These are phyloP conservation scores for Amphibolis antarctica DNA, from an alignment of 106 monocot species.

Conservation along the genomic window DNA sequence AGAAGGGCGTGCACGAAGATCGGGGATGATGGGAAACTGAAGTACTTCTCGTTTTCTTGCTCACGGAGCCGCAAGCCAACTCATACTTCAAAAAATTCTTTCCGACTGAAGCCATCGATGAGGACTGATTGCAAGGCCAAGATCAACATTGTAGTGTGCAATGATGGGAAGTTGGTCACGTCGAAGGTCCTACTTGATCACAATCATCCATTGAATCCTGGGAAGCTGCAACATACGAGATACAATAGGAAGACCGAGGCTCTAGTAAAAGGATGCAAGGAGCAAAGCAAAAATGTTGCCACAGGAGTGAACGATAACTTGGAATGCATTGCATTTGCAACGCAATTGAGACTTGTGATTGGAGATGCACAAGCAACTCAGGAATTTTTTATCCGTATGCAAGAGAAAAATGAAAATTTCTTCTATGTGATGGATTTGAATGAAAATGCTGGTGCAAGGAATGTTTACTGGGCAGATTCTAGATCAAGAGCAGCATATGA, in stretches of 20 bases:
- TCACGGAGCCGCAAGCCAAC: constrained; percentile 5
- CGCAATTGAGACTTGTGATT: constrained; percentile 1
- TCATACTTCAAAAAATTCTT: constrained; percentile 1
- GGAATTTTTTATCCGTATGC: constrained; percentile 1
- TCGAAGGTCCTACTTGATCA: constrained; percentile 9
- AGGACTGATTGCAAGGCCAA: constrained; percentile 9
- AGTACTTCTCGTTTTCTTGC: constrained; percentile 9
- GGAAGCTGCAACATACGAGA: neutral
- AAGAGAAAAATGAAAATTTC: constrained; percentile 1
- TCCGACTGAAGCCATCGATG: neutral
- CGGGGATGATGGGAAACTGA: constrained; percentile 6
- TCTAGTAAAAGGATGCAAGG: neutral
- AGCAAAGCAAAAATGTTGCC: neutral
- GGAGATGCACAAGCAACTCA: constrained; percentile 7
- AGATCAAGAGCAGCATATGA: constrained; percentile 8
- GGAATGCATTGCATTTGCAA: neutral
- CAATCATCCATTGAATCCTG: constrained; percentile 4
- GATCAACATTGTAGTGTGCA: constrained; percentile 4
- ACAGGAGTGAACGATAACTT: neutral
- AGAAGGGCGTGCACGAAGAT: constrained; percentile 5
- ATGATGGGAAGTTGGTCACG: constrained; percentile 1
- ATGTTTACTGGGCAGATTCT: constrained; percentile 7
- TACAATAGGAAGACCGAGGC: neutral
- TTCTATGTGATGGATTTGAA: constrained; percentile 10
- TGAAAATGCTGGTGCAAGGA: constrained; percentile 1